Percentiles rank a stretch among this genome's conserved stretches.
phyloP scores from a whole-genome alignment of 139 green algal genomes.

The Tetradesmus lagerheimii region DNA sequence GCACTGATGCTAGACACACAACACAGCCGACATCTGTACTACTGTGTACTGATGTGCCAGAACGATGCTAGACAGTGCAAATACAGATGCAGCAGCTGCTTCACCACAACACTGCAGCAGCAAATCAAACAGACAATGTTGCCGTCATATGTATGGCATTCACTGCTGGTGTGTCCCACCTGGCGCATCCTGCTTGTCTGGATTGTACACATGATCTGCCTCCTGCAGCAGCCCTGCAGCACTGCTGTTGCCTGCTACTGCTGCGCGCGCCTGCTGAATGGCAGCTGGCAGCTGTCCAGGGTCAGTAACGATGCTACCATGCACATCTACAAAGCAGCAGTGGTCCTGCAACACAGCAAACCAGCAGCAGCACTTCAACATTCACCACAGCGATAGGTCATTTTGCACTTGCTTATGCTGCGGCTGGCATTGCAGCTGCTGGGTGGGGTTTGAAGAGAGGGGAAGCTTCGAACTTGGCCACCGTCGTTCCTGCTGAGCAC shows the following conservation, averaged over 20 bases:
- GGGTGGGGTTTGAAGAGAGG: too few relatives aligned
- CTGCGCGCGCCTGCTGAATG: not conserved
- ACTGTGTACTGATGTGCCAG: too few relatives aligned
- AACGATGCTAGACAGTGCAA: too few relatives aligned
- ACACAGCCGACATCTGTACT: too few relatives aligned
- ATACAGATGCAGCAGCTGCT: not conserved
- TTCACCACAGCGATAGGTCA: too few relatives aligned
- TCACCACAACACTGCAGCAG: not conserved
- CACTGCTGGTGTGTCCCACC: not conserved
- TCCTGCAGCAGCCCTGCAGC: conserved; percentile 52
- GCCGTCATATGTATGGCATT: not conserved
- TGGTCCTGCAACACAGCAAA: not conserved
- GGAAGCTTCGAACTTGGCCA: too few relatives aligned
- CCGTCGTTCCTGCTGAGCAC: not conserved
- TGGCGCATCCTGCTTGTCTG: conserved; percentile 1
- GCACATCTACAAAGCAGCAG: conserved; percentile 70
- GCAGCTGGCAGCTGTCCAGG: conserved; percentile 35
- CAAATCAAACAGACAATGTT: not conserved
- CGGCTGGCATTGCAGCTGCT: not conserved
- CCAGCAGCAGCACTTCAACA: not conserved
- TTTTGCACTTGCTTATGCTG: not conserved
- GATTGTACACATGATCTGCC: conserved; percentile 75
- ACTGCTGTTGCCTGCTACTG: not conserved
- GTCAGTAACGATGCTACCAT: conserved; percentile 34
- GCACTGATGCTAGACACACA: too few relatives aligned